Conservation (phyloP, 2,329 filamentous ascomycete genomes). For the Pseudocercospora macadamiae region DNA sequence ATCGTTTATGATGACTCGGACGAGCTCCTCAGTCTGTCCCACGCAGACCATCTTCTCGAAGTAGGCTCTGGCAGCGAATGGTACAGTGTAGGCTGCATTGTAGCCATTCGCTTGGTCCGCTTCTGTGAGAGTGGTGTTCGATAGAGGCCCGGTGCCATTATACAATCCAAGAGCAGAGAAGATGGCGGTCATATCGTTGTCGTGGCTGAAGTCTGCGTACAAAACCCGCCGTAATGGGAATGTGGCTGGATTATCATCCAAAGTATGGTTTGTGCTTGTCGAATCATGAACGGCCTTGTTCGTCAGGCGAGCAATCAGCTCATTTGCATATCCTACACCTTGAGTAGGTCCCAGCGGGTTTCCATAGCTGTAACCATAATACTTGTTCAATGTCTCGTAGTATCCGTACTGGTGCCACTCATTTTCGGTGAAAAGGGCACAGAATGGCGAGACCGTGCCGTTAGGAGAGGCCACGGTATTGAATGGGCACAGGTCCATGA, state of each 20-base stretch:
- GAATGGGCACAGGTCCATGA: constrained; percentile 92
- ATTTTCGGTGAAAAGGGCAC: constrained; percentile 73
- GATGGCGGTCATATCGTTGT: constrained; percentile 81
- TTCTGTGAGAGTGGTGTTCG: constrained; percentile 51
- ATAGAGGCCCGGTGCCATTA: constrained; percentile 60
- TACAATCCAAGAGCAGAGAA: constrained; percentile 79
- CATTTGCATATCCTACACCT: constrained; percentile 85
- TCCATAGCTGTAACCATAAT: constrained; percentile 77
- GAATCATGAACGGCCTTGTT: constrained; percentile 67
- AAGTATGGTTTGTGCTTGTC: constrained; percentile 76
- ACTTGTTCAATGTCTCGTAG: constrained; percentile 77
- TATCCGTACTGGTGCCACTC: constrained; percentile 84
- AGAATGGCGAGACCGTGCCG: constrained; percentile 68
- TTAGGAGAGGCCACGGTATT: constrained; percentile 70
- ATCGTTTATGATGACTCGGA: constrained; percentile 82
- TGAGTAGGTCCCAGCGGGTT: constrained; percentile 80
- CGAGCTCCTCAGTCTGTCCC: constrained; percentile 65
- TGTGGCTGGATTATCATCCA: constrained; percentile 67
- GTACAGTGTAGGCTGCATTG: constrained; percentile 76
- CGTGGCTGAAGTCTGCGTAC: constrained; percentile 91
- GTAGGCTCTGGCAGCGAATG: constrained; percentile 80
- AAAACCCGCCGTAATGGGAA: constrained; percentile 71
- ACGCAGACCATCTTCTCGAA: constrained; percentile 82
- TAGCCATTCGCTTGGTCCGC: constrained; percentile 65
- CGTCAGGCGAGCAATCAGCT: constrained; percentile 81